Percentiles rank a stretch among this genome's conserved stretches.
These are phyloP conservation scores for Macrolepiota fuliginosa DNA, from an alignment of 768 basidiomycete species.

Conservation along the genomic window DNA sequence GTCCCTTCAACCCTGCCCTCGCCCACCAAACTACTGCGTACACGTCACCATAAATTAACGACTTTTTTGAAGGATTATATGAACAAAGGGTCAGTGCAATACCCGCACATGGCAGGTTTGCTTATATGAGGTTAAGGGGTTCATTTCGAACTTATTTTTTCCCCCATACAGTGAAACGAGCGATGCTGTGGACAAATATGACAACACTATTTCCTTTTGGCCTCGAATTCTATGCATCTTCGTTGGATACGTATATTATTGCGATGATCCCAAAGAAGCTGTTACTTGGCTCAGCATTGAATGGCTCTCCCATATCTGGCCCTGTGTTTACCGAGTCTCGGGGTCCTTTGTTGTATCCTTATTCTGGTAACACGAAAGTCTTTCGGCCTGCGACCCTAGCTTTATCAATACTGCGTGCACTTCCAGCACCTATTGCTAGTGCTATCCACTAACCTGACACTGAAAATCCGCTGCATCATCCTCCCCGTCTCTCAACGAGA, in stretches of 20 bases:
- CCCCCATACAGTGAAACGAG: background rate
- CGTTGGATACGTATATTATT: background rate
- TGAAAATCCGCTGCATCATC: background rate
- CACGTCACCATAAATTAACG: no score
- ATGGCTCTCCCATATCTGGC: background rate
- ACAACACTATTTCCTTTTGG: background rate
- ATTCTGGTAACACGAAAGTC: no score
- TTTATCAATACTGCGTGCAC: conserved; percentile 4
- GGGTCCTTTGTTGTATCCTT: no score
- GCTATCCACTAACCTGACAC: background rate
- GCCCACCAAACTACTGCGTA: no score
- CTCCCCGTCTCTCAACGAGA: background rate
- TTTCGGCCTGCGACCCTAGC: background rate
- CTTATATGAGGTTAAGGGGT: background rate
- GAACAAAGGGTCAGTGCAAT: no score
- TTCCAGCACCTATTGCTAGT: background rate
- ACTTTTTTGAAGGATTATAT: no score
- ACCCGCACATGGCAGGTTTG: background rate
- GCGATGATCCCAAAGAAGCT: background rate
- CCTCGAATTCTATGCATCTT: background rate
- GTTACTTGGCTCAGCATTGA: background rate
- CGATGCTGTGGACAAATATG: background rate
- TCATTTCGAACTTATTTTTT: no score
- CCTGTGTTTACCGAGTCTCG: no score
- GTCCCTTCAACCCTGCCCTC: no score